These are phyloP conservation scores for Tieghemostelium lacteum DNA, from an alignment of 78 protist species.

Conservation along the genomic window DNA sequence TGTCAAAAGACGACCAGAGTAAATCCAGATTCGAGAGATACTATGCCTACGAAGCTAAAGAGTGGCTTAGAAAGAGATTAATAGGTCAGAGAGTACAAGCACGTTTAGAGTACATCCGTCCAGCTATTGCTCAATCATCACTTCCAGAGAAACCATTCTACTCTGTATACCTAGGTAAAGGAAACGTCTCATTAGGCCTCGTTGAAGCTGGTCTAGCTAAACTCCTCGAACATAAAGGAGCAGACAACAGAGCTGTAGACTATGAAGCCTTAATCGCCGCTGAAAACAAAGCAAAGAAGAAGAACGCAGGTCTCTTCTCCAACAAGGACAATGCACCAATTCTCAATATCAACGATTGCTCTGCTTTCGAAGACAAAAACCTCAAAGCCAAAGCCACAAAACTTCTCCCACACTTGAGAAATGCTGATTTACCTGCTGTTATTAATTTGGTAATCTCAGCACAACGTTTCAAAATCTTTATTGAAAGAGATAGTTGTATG, in stretches of 20 bases:
- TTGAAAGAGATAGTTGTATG: slow-evolving; percentile 70
- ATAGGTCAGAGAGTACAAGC: slow-evolving; percentile 70
- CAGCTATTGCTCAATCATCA: not conserved
- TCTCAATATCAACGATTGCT: slow-evolving; percentile 46
- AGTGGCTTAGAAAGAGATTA: slow-evolving; percentile 73
- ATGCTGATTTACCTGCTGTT: slow-evolving; percentile 6
- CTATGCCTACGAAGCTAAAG: slow-evolving; percentile 79
- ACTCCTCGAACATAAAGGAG: slow-evolving; percentile 59
- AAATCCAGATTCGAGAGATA: slow-evolving; percentile 39
- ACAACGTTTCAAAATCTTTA: slow-evolving; percentile 70
- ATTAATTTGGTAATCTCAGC: slow-evolving; percentile 76
- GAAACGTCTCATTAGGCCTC: slow-evolving; percentile 69
- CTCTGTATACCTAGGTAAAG: slow-evolving; percentile 67
- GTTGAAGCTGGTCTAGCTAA: slow-evolving; percentile 76
- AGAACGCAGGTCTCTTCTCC: slow-evolving; percentile 30
- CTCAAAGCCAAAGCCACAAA: slow-evolving; percentile 60
- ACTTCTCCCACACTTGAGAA: slow-evolving; percentile 55
- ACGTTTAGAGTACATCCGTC: slow-evolving; percentile 59
- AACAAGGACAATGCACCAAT: slow-evolving; percentile 44
- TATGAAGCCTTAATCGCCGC: slow-evolving; percentile 76
- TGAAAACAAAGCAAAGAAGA: slow-evolving; percentile 80
- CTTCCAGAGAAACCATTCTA: slow-evolving; percentile 83
- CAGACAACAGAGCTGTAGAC: slow-evolving; percentile 65
- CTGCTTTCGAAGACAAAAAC: slow-evolving; percentile 56
- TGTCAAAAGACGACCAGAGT: not conserved